Evolutionary conservation across 306 rosid genomes (phyloP).

Genomic region (Arachis stenosperma): DNA sequence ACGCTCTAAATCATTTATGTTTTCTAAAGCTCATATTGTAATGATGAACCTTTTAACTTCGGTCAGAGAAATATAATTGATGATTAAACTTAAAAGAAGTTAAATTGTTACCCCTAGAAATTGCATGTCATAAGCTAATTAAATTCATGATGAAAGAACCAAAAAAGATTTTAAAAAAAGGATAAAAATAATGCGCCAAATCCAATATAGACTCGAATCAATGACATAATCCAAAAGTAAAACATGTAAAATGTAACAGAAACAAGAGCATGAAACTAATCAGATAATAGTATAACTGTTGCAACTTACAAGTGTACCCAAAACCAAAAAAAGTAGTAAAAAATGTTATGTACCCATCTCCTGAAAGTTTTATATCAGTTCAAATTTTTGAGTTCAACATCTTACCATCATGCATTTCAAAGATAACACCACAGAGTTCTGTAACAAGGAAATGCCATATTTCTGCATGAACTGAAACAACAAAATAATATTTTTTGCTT

Average conservation of each 20-base stretch:
- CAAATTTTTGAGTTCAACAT: constrained; percentile 41
- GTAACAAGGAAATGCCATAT: constrained; percentile 25
- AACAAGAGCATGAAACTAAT: constrained; percentile 27
- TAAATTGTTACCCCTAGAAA: constrained; percentile 10
- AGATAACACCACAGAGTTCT: constrained; percentile 35
- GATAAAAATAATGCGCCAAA: neutral
- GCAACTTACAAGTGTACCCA: too few species aligned
- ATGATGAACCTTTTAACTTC: too few species aligned
- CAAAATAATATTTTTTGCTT: constrained; percentile 30
- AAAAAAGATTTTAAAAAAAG: too few species aligned
- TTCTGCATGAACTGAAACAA: constrained; percentile 36
- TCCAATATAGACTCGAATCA: constrained; percentile 31
- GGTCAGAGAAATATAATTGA: neutral
- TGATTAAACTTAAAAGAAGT: constrained; percentile 7
- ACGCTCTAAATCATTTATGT: too few species aligned
- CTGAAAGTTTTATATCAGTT: constrained; percentile 31
- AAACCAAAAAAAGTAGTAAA: neutral
- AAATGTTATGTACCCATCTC: constrained; percentile 31
- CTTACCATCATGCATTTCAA: constrained; percentile 38
- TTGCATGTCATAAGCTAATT: neutral
- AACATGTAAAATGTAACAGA: constrained; percentile 32
- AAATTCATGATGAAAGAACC: too few species aligned
- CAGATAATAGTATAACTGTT: constrained; percentile 25
- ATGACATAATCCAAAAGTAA: constrained; percentile 15
- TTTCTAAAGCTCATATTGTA: too few species aligned